phyloP scores from a whole-genome alignment of 768 basidiomycete species.

The Mycena polygramma region DNA sequence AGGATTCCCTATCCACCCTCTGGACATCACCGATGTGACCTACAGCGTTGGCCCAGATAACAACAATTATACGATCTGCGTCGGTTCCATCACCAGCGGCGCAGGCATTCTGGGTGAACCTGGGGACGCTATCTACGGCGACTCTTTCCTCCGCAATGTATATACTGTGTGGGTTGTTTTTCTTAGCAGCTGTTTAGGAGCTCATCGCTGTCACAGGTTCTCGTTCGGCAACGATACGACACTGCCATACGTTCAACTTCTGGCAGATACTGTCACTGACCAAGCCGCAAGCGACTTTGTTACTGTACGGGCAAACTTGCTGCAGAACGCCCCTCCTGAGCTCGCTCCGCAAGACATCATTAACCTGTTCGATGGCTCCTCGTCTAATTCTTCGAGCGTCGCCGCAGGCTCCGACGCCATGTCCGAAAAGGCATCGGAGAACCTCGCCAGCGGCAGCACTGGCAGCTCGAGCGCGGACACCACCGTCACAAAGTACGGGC shows the following conservation, averaged over 20 bases:
- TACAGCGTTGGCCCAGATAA: slow-evolving; percentile 43
- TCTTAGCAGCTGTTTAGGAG: too few relatives aligned
- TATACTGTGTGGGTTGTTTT: slow-evolving; percentile 54
- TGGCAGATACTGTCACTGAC: slow-evolving; percentile 50
- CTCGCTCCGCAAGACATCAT: slow-evolving; percentile 44
- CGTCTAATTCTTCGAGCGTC: neutral
- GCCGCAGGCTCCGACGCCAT: slow-evolving; percentile 14
- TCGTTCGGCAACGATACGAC: slow-evolving; percentile 56
- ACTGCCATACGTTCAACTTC: slow-evolving; percentile 55
- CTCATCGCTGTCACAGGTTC: slow-evolving; percentile 45
- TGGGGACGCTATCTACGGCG: slow-evolving; percentile 57
- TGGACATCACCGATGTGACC: slow-evolving; percentile 54
- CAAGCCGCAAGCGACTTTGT: slow-evolving; percentile 50
- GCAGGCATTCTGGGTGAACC: slow-evolving; percentile 39
- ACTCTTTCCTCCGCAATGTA: slow-evolving; percentile 61
- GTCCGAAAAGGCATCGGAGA: slow-evolving; percentile 17
- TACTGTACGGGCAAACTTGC: slow-evolving; percentile 43
- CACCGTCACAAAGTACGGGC: neutral
- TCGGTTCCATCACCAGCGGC: slow-evolving; percentile 49
- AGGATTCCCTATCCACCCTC: slow-evolving; percentile 56
- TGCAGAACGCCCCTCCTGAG: slow-evolving; percentile 44
- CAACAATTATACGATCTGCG: slow-evolving; percentile 54
- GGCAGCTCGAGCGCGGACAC: slow-evolving; percentile 27
- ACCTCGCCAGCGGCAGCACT: slow-evolving; percentile 22
- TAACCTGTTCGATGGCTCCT: slow-evolving; percentile 30